Conservation (phyloP, 2,329 filamentous ascomycete species). For the Trichoderma guizhouense region DNA sequence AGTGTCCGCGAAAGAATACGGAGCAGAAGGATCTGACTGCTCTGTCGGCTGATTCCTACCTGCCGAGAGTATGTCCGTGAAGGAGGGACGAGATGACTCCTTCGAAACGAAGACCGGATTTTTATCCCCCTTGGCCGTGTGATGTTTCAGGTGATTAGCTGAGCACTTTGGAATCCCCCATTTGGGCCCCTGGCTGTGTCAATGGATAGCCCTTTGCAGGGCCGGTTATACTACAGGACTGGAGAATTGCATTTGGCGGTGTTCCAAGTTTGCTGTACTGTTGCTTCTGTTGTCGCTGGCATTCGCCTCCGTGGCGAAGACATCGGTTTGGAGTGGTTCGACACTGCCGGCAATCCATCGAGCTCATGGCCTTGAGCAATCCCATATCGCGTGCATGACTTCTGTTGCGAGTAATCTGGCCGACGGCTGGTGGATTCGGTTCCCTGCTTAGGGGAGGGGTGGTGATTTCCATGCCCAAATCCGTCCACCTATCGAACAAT, state of each 20-base stretch:
- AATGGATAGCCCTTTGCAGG: background rate
- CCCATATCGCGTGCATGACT: background rate
- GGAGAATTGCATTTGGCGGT: background rate
- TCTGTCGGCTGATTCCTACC: conserved; percentile 12
- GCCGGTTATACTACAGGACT: background rate
- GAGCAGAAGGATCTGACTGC: background rate
- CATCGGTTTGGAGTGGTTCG: background rate
- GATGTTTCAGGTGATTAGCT: conserved; percentile 9
- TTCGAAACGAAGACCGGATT: background rate
- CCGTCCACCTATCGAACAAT: background rate
- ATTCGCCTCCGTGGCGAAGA: background rate
- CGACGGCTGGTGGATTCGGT: background rate
- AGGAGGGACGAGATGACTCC: background rate
- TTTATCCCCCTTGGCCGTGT: background rate
- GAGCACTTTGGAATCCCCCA: background rate
- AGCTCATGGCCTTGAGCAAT: background rate
- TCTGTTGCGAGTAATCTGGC: background rate
- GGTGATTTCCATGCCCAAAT: background rate
- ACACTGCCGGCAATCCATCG: background rate
- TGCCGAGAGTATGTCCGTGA: conserved; percentile 15
- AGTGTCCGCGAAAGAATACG: background rate
- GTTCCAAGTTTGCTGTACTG: background rate
- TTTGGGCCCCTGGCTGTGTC: background rate
- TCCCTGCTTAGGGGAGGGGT: background rate
- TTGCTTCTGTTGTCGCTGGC: background rate